Base-by-base conservation (phyloP, 2,329 filamentous ascomycete species). In the Colletotrichum plurivorum region DNA sequence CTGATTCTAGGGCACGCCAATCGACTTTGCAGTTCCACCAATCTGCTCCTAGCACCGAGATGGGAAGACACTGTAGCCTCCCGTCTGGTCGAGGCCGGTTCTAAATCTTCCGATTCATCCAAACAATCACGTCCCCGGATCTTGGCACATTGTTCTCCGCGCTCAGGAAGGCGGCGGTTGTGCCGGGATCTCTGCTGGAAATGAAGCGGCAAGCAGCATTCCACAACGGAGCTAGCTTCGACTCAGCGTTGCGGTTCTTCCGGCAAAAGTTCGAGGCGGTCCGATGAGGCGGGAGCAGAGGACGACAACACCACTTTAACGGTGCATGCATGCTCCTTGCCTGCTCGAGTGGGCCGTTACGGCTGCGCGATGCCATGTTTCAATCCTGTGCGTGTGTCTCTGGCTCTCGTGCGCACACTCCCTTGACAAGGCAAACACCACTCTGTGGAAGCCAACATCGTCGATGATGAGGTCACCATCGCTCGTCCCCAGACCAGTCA, bases 1-100 rank as follows among this genome's bases (percentile, higher is more conserved):
- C 49, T 69, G 20, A 66, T 59, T 45, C 49, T 49, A 65, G 61
- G 66, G 54, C 49, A 49, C 25, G 27, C 49, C 46, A 54, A 51
- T 66, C 49, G 54, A 55, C 48, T 55, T 25, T 25, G 25, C 49
- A 60, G 49, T 69, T 69, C 66, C 66, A 66, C 62, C 66, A 69
- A 69, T 69, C 31, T 66, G 43, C 66, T 69, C 49, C 51, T 49
- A 39, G 61, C 36, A 60, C 55, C 49, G 49, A 60, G 46, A 53
- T 46, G 46, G 61, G 31, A 25, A 63, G 53, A 43, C 45, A 49
- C 41, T n/a, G 18, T 27, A 39, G 41, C 45, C 7, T 59, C 49
- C 49, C 22, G 22, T 39, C 52, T 54, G 63, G 43, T 65, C 39
- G 54, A 52, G 36, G 27, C 55, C 27, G 48, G 41, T 58, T 60